Percentiles rank a stretch among this genome's conserved stretches.
Evolutionary conservation across 1,284 basidiomycete genomes (phyloP).

Genomic region (Ganoderma lucidum): DNA sequence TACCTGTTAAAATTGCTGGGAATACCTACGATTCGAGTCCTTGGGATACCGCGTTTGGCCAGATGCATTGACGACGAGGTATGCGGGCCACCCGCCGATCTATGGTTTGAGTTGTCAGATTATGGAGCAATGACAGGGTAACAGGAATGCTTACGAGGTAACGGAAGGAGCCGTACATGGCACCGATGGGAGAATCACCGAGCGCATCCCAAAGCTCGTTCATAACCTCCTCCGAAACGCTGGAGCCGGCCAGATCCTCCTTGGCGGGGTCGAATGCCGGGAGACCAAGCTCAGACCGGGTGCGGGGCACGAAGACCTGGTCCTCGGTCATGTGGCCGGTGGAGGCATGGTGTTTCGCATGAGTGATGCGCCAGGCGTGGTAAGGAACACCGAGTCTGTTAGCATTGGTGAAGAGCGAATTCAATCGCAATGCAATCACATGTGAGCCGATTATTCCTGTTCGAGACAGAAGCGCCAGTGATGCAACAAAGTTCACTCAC

Average conservation of each 20-base stretch:
- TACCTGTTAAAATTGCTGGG: not conserved
- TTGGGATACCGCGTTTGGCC: conserved; percentile 89
- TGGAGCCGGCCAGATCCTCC: conserved; percentile 75
- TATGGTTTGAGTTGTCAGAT: conserved; percentile 40
- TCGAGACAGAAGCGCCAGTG: conserved; percentile 9
- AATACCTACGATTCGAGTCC: conserved; percentile 79
- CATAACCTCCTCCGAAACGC: conserved; percentile 77
- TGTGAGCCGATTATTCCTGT: conserved; percentile 28
- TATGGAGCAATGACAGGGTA: not conserved
- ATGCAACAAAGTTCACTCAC: conserved; percentile 47
- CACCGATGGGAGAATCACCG: conserved; percentile 92
- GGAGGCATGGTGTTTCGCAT: conserved; percentile 96
- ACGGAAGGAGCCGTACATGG: conserved; percentile 68
- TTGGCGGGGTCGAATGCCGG: conserved; percentile 70
- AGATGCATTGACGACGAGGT: conserved; percentile 87
- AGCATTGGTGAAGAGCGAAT: conserved; percentile 4
- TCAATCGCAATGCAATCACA: conserved; percentile 41
- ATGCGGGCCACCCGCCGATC: conserved; percentile 89
- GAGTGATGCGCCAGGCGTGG: conserved; percentile 97
- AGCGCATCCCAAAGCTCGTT: conserved; percentile 88
- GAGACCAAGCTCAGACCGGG: conserved; percentile 78
- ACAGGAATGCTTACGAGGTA: conserved; percentile 66
- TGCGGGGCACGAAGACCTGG: conserved; percentile 95
- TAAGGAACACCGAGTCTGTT: conserved; percentile 92
- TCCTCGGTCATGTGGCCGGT: conserved; percentile 96